Conservation (phyloP, 1,284 basidiomycete species). For the Ganoderma sinense region DNA sequence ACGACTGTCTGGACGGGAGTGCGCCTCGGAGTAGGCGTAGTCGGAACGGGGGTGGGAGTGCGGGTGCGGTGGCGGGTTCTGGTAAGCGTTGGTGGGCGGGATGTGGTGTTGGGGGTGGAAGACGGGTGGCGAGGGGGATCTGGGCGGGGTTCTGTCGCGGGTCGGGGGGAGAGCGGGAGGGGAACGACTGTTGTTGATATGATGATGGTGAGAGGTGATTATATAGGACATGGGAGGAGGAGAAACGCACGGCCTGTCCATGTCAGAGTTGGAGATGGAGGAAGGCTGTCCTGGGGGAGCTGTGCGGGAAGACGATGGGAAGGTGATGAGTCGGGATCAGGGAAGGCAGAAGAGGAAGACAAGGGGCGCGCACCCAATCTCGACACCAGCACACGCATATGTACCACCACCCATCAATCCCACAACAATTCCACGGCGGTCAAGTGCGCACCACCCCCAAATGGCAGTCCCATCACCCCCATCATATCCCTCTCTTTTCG, state of each 20-base stretch:
- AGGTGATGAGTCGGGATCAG: conserved; percentile 31
- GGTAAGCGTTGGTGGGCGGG: conserved; percentile 6
- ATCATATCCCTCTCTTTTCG: conserved; percentile 13
- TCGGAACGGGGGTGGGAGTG: conserved; percentile 5
- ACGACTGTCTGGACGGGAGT: conserved; percentile 26
- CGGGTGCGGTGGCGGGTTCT: conserved; percentile 5
- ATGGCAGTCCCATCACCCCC: conserved; percentile 24
- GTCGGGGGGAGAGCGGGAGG: conserved; percentile 23
- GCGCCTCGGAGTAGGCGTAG: neutral
- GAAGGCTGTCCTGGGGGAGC: conserved; percentile 32
- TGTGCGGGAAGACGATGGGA: conserved; percentile 33
- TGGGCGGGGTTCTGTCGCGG: conserved; percentile 21
- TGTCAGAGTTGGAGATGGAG: conserved; percentile 22
- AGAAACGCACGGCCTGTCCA: conserved; percentile 33
- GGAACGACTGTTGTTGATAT: conserved; percentile 32
- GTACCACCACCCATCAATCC: conserved; percentile 24
- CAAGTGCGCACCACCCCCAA: conserved; percentile 18
- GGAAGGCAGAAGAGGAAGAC: conserved; percentile 25
- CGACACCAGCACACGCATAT: conserved; percentile 29
- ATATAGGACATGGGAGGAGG: conserved; percentile 25
- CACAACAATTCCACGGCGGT: conserved; percentile 25
- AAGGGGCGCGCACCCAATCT: conserved; percentile 26
- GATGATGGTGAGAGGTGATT: conserved; percentile 31
- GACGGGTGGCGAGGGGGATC: conserved; percentile 22
- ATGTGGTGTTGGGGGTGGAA: conserved; percentile 4